Conservation (phyloP, 495 filamentous ascomycete genomes). For the Lepraria neglecta region DNA sequence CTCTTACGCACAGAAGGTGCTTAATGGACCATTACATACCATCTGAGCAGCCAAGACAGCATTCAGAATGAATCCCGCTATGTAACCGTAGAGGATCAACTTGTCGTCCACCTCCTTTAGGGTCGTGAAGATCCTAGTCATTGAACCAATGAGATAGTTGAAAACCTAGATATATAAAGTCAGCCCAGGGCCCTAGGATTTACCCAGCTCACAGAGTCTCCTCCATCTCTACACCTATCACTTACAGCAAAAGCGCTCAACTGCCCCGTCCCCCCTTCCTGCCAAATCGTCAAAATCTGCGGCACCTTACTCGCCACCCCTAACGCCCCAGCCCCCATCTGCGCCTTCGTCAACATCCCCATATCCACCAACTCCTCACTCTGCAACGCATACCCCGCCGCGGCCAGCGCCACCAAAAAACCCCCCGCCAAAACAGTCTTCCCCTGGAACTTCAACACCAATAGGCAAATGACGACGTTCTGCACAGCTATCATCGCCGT, state of each 20-base stretch:
- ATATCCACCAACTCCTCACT: slow-evolving; percentile 59
- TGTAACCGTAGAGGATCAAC: slow-evolving; percentile 87
- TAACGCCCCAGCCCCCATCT: slow-evolving; percentile 77
- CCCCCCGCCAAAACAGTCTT: slow-evolving; percentile 54
- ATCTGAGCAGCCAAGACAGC: slow-evolving; percentile 81
- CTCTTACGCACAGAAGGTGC: too few relatives aligned
- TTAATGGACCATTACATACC: slow-evolving; percentile 37
- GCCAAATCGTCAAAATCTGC: slow-evolving; percentile 80
- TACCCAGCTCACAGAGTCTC: neutral
- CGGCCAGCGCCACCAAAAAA: slow-evolving; percentile 69
- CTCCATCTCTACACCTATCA: slow-evolving; percentile 23
- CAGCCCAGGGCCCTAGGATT: neutral
- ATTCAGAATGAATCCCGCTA: slow-evolving; percentile 84
- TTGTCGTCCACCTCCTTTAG: slow-evolving; percentile 93
- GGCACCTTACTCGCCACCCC: slow-evolving; percentile 84
- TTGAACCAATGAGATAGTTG: slow-evolving; percentile 88
- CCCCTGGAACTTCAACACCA: slow-evolving; percentile 76
- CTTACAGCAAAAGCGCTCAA: slow-evolving; percentile 91
- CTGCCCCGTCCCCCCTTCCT: slow-evolving; percentile 84
- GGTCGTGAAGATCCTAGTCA: slow-evolving; percentile 93
- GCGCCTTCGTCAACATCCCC: slow-evolving; percentile 64
- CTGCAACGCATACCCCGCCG: slow-evolving; percentile 56
- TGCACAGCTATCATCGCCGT: slow-evolving; percentile 83
- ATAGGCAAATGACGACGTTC: slow-evolving; percentile 76
- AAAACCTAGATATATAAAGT: slow-evolving; percentile 60